Evolutionary conservation across 108 stramenopile genomes (phyloP).

Genomic region (Schizochytrium sp.): DNA sequence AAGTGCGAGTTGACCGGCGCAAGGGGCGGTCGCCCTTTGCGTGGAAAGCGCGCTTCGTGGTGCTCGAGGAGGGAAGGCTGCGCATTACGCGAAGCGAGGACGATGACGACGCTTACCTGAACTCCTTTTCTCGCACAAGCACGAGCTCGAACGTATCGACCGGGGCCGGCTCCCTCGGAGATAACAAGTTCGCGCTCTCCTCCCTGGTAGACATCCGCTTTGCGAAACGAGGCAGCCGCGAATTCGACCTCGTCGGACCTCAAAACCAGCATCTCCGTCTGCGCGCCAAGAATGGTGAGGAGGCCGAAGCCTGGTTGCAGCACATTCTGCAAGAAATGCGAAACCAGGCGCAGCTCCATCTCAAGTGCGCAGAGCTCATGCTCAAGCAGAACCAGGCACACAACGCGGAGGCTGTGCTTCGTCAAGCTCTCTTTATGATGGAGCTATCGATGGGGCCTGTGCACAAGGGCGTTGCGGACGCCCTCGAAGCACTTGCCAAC

Average conservation of each 20-base stretch:
- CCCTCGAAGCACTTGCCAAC: neutral
- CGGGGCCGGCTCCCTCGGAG: neutral
- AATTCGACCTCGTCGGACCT: neutral
- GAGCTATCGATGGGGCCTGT: neutral
- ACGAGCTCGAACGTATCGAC: neutral
- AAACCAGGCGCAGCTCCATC: neutral
- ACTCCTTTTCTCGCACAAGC: neutral
- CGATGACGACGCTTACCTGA: neutral
- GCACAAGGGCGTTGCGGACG: neutral
- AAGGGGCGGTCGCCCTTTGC: neutral
- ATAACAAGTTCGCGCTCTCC: neutral
- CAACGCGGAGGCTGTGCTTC: neutral
- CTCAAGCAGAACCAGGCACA: neutral
- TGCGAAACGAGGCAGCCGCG: neutral
- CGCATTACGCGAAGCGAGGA: neutral
- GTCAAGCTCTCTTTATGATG: neutral
- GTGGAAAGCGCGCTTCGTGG: neutral
- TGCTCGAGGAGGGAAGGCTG: neutral
- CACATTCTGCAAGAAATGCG: constrained; percentile 6
- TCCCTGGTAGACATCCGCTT: neutral
- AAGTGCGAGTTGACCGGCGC: neutral
- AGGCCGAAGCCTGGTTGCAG: constrained; percentile 1
- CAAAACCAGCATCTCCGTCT: neutral
- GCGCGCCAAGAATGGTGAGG: neutral
- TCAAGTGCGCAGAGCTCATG: neutral